Evolutionary conservation across 345 rosid species (phyloP), one percentile per base, ranked within the genome.

Genomic region (Clausena lansium): DNA sequence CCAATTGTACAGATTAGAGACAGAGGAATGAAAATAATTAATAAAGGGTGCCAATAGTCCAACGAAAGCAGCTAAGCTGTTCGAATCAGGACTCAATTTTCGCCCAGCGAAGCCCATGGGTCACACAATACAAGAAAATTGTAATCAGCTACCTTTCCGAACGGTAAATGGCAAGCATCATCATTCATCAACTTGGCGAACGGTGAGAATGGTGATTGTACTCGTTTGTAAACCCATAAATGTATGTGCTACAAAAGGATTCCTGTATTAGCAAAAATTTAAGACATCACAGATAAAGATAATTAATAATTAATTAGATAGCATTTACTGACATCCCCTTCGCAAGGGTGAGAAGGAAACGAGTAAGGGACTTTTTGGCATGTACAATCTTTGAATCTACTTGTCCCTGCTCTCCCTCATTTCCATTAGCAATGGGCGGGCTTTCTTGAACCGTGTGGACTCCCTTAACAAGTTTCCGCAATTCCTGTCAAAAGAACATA

Each of bases 401-500:
- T 65, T 87, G 77, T 30, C 38, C 67, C n/a, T 30, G 27, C 55
- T 87, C 78, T 62, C 85, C 84, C 78, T 86, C 80, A 8, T 74
- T 82, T 80, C 73, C 97, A 63, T 85, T 84, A 2, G 78, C 28
- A 52, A 55, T 30, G 11, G 20, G 47, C 77, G 79, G 80, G 30
- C 79, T 70, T 73, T 92, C 91, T 73, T 83, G 86, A 80, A 71
- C 83, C 41, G 82, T 67, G 33, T 90, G 94, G 67, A 92, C 92
- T 80, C 67, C 84, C 64, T 94, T 87, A 55, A 95, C 94, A 75
- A 92, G 96, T 76, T 84, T 90, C 33, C 94, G 93, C 68, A 95
- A 77, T 77, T 93, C 95, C 98, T 94, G 77, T 67, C 15, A 75
- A 66, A 47, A 7, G 47, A 60, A 36, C 59, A 47, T 15, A 70